Conservation (phyloP, 441 rosid species). For the Populus tomentosa region DNA sequence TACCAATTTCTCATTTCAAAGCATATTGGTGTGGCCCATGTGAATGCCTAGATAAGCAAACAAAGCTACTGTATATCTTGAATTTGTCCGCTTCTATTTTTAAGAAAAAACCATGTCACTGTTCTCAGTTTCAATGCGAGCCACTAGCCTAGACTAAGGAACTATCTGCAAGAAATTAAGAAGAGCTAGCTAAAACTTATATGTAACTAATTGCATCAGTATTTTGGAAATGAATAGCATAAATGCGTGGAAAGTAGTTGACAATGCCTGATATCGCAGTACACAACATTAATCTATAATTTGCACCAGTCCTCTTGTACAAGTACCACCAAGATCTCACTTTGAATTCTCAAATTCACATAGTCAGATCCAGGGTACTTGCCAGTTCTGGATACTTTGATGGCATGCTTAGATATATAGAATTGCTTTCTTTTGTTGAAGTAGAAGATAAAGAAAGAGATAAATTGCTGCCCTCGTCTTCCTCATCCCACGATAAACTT, state of each 20-base stretch:
- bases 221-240: not conserved
- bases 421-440: constrained; percentile 5
- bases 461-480: constrained; percentile 11
- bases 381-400: constrained; percentile 17
- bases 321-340: constrained; percentile 47
- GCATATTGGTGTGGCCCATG: not conserved
- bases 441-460: constrained; percentile 21
- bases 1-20: not conserved
- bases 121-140: not conserved
- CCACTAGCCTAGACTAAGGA: not conserved
- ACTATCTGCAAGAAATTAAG: not conserved
- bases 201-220: not conserved
- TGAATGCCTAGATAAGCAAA: not conserved
- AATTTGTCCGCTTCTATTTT: not conserved
- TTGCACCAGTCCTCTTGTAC: constrained; percentile 16
- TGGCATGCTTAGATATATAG: constrained; percentile 11
- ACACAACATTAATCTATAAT: not conserved
- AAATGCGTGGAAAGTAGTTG: not conserved
- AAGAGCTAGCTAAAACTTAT: not conserved
- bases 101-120: not conserved
- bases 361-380: constrained; percentile 39
- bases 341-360: constrained; percentile 30
- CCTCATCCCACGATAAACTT: constrained; percentile 3
- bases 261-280: not conserved
- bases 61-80: not conserved